These are phyloP conservation scores for Aspergillus kassunensis DNA, from an alignment of 495 filamentous ascomycete species.

Conservation along the genomic window DNA sequence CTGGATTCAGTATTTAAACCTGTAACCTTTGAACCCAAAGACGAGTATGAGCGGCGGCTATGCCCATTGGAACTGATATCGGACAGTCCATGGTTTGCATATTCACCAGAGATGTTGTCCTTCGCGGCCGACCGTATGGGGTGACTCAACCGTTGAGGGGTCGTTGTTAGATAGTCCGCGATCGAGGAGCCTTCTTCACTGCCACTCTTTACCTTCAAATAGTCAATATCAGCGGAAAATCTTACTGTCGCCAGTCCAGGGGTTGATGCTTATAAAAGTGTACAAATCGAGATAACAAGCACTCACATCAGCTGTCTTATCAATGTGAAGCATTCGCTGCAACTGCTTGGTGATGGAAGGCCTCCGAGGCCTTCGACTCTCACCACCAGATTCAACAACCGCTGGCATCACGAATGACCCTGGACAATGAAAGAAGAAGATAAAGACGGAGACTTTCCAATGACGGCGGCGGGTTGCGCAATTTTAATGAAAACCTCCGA, in stretches of 20 bases:
- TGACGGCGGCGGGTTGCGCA: not conserved
- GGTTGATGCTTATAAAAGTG: no score
- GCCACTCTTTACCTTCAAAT: constrained; percentile 20
- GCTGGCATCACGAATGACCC: constrained; percentile 15
- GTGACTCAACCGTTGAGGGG: not conserved
- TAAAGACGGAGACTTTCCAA: not conserved
- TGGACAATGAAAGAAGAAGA: not conserved
- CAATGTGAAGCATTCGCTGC: constrained; percentile 31
- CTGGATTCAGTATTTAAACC: not conserved
- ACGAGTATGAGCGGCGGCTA: constrained; percentile 2
- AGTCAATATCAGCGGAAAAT: constrained; percentile 15
- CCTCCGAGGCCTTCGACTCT: constrained; percentile 25
- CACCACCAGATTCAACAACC: constrained; percentile 8
- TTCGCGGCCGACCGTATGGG: not conserved
- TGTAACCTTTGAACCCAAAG: constrained; percentile 2
- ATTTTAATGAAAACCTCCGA: not conserved
- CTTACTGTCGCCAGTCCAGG: no score
- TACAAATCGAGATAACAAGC: not conserved
- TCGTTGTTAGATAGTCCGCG: not conserved
- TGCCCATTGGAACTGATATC: constrained; percentile 4
- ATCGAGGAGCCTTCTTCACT: not conserved
- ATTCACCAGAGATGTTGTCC: not conserved
- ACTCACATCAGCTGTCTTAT: constrained; percentile 28
- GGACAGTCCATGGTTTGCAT: constrained; percentile 1
- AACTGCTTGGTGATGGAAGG: constrained; percentile 35